A percentile compares a stretch with the other conserved stretches of the same genome.
These are phyloP conservation scores for Debaryomyces psychrophilus DNA, from an alignment of 1,139 yeast genomes.

Conservation along the genomic window DNA sequence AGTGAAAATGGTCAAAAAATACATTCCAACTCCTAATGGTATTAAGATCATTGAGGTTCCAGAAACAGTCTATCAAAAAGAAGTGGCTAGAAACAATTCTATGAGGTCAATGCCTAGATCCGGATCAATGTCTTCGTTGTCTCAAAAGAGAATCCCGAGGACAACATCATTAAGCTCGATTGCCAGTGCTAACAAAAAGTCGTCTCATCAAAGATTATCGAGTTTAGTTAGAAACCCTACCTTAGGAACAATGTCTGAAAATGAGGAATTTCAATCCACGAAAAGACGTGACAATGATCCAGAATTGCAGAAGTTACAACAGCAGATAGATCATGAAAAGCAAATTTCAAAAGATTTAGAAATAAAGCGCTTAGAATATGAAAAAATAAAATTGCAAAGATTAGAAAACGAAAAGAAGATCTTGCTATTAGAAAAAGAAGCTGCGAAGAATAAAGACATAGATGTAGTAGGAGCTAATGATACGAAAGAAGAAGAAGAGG, in stretches of 20 bases:
- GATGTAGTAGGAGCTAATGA: conserved; percentile 10
- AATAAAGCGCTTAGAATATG: conserved; percentile 35
- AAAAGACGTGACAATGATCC: conserved; percentile 12
- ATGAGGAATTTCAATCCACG: conserved; percentile 16
- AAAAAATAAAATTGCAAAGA: conserved; percentile 27
- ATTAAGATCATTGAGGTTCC: conserved; percentile 54
- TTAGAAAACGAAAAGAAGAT: conserved; percentile 26
- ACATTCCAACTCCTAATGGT: conserved; percentile 53
- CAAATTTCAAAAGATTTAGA: conserved; percentile 34
- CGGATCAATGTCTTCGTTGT: conserved; percentile 23
- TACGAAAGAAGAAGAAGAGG: conserved; percentile 19
- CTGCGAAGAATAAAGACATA: conserved; percentile 1
- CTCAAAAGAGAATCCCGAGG: conserved; percentile 22
- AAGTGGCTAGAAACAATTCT: conserved; percentile 46
- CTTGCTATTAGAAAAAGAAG: conserved; percentile 8
- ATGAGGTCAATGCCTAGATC: conserved; percentile 37
- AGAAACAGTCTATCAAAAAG: conserved; percentile 39
- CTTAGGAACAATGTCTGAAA: conserved; percentile 21
- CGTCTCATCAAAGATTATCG: conserved; percentile 14
- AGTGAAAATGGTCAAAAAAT: conserved; percentile 49
- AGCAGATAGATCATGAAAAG: conserved; percentile 37
- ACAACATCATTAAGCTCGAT: conserved; percentile 19
- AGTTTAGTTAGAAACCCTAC: conserved; percentile 11
- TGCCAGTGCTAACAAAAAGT: background rate
- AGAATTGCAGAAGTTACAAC: conserved; percentile 22